Evolutionary conservation across 331 rosid genomes (phyloP), one percentile per base, ranked within the genome.

Genomic region (Erythrophleum ivorense): DNA sequence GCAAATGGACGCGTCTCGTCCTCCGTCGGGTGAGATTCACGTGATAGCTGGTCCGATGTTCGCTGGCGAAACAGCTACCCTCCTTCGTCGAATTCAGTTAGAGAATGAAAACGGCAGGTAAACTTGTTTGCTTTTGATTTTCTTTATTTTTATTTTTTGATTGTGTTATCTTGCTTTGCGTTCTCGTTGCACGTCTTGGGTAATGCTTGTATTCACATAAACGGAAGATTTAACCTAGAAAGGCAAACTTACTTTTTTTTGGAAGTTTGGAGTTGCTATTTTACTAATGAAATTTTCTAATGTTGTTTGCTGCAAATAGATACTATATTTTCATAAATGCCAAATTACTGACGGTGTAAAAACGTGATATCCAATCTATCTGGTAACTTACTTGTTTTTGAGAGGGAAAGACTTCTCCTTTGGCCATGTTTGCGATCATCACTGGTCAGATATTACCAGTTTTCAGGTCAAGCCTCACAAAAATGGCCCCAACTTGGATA

Each of bases 41-140:
- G 92, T 88, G 57, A 85, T 95, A 41, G 87, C 89, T 50, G 99
- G 98, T 4, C 99, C 99, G 46, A 90, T 95, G 96, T 93, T 95
- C 82, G 94, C 97, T 36, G 97, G 98, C 24, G 93, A 93, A 77
- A 90, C 97, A 36, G 90, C 97, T 68, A 76, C 95, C 3, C 98
- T 94, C 79, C 94, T 94, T 75, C 94, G 89, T 24, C 29, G 92
- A 57, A 85, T 93, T 85, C 94, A 92, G 57, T 88, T 86, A 1
- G 94, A 89, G 88, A 82, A 88, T 75, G 41, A 63, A 80, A 83
- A 83, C 70, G 94, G 97, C 89, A 93, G 98, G 99, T 91, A 38
- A 68, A 49, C 69, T 41, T 80, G 77, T 33, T 2, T 80, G 18
- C 36, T 33, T 24, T 31, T 65, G 15, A 1, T 52, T 73, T 29